These are phyloP conservation scores for Rhodomyrtus tomentosa DNA, from an alignment of 345 rosid species.

Conservation along the genomic window DNA sequence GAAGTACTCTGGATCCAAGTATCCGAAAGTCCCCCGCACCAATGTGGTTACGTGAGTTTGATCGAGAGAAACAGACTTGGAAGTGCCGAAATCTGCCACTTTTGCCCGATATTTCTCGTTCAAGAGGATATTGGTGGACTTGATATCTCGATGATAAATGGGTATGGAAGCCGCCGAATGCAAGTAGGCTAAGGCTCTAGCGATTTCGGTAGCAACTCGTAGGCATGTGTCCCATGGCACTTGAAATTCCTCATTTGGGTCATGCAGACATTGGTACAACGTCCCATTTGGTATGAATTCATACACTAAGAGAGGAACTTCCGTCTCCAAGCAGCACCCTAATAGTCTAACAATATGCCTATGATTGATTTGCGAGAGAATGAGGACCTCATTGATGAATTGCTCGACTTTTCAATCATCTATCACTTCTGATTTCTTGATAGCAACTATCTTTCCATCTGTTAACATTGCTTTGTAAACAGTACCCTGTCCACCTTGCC, in stretches of 20 bases:
- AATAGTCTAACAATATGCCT: neutral
- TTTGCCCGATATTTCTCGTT: neutral
- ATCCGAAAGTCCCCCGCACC: neutral
- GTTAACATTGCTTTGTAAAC: neutral
- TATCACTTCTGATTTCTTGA: neutral
- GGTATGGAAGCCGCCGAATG: neutral
- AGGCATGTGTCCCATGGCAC: neutral
- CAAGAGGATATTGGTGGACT: neutral
- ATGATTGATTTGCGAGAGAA: neutral
- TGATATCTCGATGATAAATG: neutral
- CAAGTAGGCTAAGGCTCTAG: neutral
- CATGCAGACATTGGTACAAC: neutral
- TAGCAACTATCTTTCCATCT: neutral
- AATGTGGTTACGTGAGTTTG: neutral
- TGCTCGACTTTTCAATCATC: neutral
- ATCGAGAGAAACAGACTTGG: neutral
- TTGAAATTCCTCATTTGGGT: neutral
- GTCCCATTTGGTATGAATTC: slow-evolving; percentile 1
- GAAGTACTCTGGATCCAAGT: neutral
- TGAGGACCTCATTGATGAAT: neutral
- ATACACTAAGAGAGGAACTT: neutral
- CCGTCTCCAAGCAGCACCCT: neutral
- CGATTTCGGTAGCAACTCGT: neutral
- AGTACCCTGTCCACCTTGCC: neutral
- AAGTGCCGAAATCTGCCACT: neutral